Evolutionary conservation across 306 rosid genomes (phyloP).

Genomic region (Geum urbanum): DNA sequence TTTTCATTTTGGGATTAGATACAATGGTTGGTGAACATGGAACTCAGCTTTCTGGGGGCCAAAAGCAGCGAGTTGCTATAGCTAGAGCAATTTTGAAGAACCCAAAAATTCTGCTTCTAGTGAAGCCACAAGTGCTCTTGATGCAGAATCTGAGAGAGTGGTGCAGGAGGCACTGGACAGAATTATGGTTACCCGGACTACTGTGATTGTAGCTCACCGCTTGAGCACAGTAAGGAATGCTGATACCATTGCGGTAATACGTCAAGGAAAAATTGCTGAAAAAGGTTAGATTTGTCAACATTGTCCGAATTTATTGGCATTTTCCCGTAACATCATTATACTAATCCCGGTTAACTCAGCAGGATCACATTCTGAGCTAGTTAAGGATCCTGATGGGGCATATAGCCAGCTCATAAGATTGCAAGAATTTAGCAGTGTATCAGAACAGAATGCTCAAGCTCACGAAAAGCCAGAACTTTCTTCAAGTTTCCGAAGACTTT

Average conservation of each 20-base stretch:
- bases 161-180: slow-evolving; percentile 88
- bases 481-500: slow-evolving; percentile 13
- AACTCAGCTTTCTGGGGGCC: too few species aligned
- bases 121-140: slow-evolving; percentile 92
- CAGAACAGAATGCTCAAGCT: slow-evolving; percentile 32
- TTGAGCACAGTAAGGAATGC: slow-evolving; percentile 83
- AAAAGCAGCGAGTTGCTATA: slow-evolving; percentile 65
- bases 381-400: slow-evolving; percentile 56
- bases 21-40: too few species aligned
- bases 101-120: slow-evolving; percentile 70
- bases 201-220: slow-evolving; percentile 81
- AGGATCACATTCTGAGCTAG: slow-evolving; percentile 65
- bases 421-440: slow-evolving; percentile 40
- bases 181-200: slow-evolving; percentile 72
- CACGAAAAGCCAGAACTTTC: slow-evolving; percentile 9
- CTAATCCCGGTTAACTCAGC: slow-evolving; percentile 22
- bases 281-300: too few species aligned
- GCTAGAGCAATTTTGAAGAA: slow-evolving; percentile 82
- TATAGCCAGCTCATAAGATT: slow-evolving; percentile 60
- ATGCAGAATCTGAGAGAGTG: slow-evolving; percentile 79
- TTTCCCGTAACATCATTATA: too few species aligned
- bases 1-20: too few species aligned
- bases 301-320: too few species aligned
- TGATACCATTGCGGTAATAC: slow-evolving; percentile 9
- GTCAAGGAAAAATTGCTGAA: too few species aligned